Conservation (phyloP, 148 eudicot genomes). For the Rhododendron ferrugineum region DNA sequence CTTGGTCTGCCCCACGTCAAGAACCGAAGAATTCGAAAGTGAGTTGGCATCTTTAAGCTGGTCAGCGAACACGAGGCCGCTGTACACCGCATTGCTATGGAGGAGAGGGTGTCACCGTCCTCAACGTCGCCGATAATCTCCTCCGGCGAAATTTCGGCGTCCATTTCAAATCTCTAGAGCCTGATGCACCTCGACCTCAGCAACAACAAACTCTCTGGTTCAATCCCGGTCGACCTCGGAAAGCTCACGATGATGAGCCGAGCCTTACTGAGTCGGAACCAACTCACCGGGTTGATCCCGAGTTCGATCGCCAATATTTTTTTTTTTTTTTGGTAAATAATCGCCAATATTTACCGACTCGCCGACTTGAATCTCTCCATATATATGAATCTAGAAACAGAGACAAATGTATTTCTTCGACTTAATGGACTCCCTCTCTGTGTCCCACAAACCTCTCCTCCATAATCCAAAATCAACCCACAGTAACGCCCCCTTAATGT, state of each 20-base stretch:
- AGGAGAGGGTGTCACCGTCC: slow-evolving; percentile 53
- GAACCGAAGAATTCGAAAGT: slow-evolving; percentile 51
- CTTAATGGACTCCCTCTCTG: no score
- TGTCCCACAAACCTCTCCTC: no score
- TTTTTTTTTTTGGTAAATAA: no score
- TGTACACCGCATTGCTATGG: slow-evolving; percentile 61
- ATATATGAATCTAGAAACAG: no score
- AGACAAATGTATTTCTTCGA: no score
- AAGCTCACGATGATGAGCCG: slow-evolving; percentile 64
- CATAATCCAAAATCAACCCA: no score
- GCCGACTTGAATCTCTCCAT: no score
- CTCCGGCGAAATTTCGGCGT: slow-evolving; percentile 41
- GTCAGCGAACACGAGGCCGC: slow-evolving; percentile 88
- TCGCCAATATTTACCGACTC: no score
- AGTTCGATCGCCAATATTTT: slow-evolving; percentile 39
- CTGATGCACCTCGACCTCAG: slow-evolving; percentile 67
- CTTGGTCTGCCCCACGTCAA: slow-evolving; percentile 60
- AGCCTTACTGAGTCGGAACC: slow-evolving; percentile 47
- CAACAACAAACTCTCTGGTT: slow-evolving; percentile 46
- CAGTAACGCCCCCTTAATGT: no score
- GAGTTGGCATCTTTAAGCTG: slow-evolving; percentile 77
- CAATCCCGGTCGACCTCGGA: slow-evolving; percentile 48
- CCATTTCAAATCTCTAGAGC: slow-evolving; percentile 38
- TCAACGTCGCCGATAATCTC: slow-evolving; percentile 59
- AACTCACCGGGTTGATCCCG: slow-evolving; percentile 58